Base-by-base conservation (phyloP, 495 filamentous ascomycete species). In the Evansstolkia leycettana region DNA sequence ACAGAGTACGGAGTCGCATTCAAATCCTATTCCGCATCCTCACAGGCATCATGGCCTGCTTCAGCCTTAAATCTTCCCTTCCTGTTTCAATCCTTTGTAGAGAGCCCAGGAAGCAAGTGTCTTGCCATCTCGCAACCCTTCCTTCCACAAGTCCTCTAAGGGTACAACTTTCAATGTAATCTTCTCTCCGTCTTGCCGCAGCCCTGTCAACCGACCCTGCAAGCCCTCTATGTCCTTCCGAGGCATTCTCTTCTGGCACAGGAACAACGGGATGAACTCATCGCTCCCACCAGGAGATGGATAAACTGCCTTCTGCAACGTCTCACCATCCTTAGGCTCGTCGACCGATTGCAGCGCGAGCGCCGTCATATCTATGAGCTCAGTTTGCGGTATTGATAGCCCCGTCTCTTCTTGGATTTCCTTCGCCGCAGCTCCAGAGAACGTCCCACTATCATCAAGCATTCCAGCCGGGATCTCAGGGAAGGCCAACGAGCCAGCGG, bases 391-490 rank as follows among this genome's bases (percentile, higher is more conserved):
- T 28, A 82, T 72, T 35, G 60, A 62, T 23, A 87, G 45, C 10
- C 78, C 82, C 2, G 82, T 73, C 57, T 94, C 87, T 55, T 94
- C 84, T 15, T 75, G 43, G 33, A 94, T 88, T 57, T 94, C 87
- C 37, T 72, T 75, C 11, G 85, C 85, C 0, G 86, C 87, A 2
- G 69, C 70, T 2, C 87, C 85, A 5, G 70, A 65, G 57, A 94
- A 93, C 2, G 69, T 74, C 15, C 81, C 81, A 26, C 57, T 64
- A 39, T 83, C 76, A 46, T 93, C 86, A 6, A 94, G 72, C 85
- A 94, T 93, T 5, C 87, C 87, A 0, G 87, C 87, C 0, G 87
- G 87, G 13, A 94, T 62, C 51, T 94, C 87, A 9, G 78, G 61
- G 43, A 93, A 78, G 7, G 69, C 67, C 7, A 94, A 60, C 5